A percentile compares a stretch with the other conserved stretches of the same genome.
These are phyloP conservation scores for Tolypocladium cylindrosporum DNA, from an alignment of 2,329 filamentous ascomycete genomes.

Conservation along the genomic window DNA sequence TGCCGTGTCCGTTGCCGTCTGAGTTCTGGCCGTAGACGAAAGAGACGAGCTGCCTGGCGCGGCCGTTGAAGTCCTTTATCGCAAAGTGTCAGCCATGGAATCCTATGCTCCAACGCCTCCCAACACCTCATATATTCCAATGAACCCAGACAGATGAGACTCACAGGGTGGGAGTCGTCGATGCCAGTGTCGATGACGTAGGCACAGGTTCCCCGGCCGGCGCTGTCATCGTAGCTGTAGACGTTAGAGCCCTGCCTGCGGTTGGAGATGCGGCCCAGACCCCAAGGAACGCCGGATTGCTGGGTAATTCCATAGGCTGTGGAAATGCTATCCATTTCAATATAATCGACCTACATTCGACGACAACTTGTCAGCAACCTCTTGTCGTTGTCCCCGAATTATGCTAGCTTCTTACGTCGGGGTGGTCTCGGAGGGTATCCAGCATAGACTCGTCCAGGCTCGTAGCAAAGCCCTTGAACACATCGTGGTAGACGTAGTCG, in stretches of 20 bases:
- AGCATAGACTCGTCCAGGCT: conserved; percentile 9
- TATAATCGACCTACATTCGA: conserved; percentile 18
- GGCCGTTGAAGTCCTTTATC: conserved; percentile 24
- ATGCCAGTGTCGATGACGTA: conserved; percentile 34
- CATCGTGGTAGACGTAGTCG: conserved; percentile 12
- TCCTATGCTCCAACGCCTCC: not conserved
- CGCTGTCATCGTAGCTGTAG: conserved; percentile 18
- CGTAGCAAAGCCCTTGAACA: conserved; percentile 14
- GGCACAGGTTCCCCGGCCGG: conserved; percentile 24
- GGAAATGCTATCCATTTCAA: conserved; percentile 24
- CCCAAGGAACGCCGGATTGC: conserved; percentile 26
- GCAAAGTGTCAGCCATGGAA: not conserved
- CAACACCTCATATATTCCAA: not conserved
- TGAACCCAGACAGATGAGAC: conserved; percentile 5
- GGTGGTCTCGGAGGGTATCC: conserved; percentile 11
- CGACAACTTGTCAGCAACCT: not conserved
- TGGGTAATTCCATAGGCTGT: conserved; percentile 6
- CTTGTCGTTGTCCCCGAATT: too few relatives aligned
- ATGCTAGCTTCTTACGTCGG: conserved; percentile 6
- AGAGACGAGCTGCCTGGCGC: conserved; percentile 25
- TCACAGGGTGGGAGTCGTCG: conserved; percentile 17
- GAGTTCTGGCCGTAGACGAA: conserved; percentile 17
- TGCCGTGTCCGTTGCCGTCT: conserved; percentile 25
- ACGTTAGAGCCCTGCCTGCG: conserved; percentile 10
- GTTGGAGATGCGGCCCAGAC: conserved; percentile 23